phyloP scores from a whole-genome alignment of 1,139 yeast species.

The Pichia terricola region DNA sequence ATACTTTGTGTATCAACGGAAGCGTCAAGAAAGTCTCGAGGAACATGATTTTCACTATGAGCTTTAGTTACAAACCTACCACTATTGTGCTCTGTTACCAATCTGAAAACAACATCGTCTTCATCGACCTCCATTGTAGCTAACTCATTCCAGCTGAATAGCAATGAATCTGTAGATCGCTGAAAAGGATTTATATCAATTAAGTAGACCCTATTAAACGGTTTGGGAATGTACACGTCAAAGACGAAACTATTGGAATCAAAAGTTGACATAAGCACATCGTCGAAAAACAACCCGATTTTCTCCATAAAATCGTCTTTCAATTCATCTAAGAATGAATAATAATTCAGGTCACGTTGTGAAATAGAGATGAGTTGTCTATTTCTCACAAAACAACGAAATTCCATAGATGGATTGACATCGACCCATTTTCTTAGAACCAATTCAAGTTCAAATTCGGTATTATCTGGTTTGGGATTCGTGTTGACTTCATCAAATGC shows the following conservation, averaged over 20 bases:
- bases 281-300: slow-evolving; percentile 48
- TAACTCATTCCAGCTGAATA: slow-evolving; percentile 82
- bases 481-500: slow-evolving; percentile 40
- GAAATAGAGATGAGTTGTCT: slow-evolving; percentile 59
- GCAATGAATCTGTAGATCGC: slow-evolving; percentile 61
- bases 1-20: slow-evolving; percentile 52
- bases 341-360: slow-evolving; percentile 80
- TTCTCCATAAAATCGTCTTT: slow-evolving; percentile 36
- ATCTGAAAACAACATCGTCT: slow-evolving; percentile 36
- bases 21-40: slow-evolving; percentile 83
- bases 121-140: slow-evolving; percentile 27
- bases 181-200: slow-evolving; percentile 84
- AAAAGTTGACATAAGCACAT: slow-evolving; percentile 39
- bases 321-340: slow-evolving; percentile 50
- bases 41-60: slow-evolving; percentile 85
- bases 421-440: slow-evolving; percentile 73
- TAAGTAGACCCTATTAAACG: slow-evolving; percentile 53
- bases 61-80: slow-evolving; percentile 73
- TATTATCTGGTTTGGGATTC: slow-evolving; percentile 14
- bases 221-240: slow-evolving; percentile 77
- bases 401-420: slow-evolving; percentile 83
- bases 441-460: slow-evolving; percentile 40
- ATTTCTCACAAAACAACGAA: slow-evolving; percentile 69
- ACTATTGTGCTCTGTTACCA: slow-evolving; percentile 57
- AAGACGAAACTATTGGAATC: slow-evolving; percentile 52